These are phyloP conservation scores for Ogataea paraovalis DNA, from an alignment of 805 yeast genomes.

Conservation along the genomic window DNA sequence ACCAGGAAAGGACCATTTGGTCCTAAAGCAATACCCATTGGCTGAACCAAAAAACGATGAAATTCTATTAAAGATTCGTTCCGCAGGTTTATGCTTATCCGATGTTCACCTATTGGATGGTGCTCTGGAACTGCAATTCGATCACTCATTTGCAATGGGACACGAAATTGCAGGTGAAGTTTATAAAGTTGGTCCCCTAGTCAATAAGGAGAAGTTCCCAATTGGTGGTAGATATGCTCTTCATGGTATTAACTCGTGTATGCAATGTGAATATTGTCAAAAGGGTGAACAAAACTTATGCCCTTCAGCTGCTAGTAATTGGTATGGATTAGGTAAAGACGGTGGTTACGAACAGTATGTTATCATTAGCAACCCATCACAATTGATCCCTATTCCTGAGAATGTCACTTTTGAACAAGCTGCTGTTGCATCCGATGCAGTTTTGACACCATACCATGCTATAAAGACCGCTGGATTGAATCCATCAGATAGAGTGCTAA, in stretches of 20 bases:
- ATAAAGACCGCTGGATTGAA: conserved; percentile 24
- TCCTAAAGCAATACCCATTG: conserved; percentile 4
- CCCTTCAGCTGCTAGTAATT: conserved; percentile 7
- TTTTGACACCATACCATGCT: conserved; percentile 34
- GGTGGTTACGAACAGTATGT: conserved; percentile 34
- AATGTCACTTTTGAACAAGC: conserved; percentile 27
- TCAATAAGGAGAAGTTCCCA: conserved; percentile 2
- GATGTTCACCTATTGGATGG: conserved; percentile 36
- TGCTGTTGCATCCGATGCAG: conserved; percentile 32
- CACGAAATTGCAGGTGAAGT: conserved; percentile 31
- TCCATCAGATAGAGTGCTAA: conserved; percentile 23
- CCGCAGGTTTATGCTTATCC: conserved; percentile 35
- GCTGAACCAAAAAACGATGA: conserved; percentile 6
- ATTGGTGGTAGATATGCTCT: conserved; percentile 17
- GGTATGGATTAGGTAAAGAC: conserved; percentile 26
- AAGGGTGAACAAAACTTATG: conserved; percentile 28
- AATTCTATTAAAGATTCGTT: conserved; percentile 12
- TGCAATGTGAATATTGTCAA: conserved; percentile 23
- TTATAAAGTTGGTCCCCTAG: conserved; percentile 13
- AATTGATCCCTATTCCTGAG: conserved; percentile 27
- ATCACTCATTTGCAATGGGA: conserved; percentile 24
- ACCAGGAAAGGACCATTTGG: conserved; percentile 7
- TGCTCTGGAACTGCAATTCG: background rate
- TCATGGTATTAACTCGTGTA: conserved; percentile 24
- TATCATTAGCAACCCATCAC: conserved; percentile 14